Conservation (phyloP, 495 filamentous ascomycete genomes). For the Tuber aestivum region DNA sequence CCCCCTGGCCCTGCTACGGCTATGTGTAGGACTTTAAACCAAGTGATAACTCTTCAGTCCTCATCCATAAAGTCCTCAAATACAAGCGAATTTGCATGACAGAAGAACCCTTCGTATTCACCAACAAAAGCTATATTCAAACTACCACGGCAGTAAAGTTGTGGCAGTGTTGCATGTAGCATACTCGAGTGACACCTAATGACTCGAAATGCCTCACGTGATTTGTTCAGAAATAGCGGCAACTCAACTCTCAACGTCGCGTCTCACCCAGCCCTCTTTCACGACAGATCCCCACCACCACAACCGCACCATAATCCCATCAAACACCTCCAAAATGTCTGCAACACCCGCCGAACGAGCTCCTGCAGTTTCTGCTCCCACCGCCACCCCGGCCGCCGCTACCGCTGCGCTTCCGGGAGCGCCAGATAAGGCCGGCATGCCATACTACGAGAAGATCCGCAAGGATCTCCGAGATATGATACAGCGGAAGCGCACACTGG, state of each 20-base stretch:
- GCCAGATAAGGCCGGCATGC: constrained; percentile 46
- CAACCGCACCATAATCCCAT: not conserved
- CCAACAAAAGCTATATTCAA: not conserved
- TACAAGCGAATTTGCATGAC: not conserved
- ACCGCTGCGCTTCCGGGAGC: constrained; percentile 20
- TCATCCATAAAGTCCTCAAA: not conserved
- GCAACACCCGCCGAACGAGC: constrained; percentile 21
- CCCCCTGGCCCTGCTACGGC: not conserved
- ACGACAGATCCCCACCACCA: not conserved
- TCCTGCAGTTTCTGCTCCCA: not conserved
- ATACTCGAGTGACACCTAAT: not conserved
- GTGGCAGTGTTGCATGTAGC: not conserved
- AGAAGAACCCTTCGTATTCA: not conserved
- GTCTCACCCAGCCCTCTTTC: not conserved
- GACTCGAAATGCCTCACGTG: not conserved
- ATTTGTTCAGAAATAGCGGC: not conserved
- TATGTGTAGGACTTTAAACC: not conserved
- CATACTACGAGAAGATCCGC: constrained; percentile 68
- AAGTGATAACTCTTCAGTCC: not conserved
- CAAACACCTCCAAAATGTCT: constrained; percentile 17
- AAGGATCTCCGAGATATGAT: constrained; percentile 63
- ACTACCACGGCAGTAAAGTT: not conserved
- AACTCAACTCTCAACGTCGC: not conserved
- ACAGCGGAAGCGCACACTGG: constrained; percentile 60
- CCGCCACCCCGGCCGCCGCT: constrained; percentile 10